A percentile compares a stretch with the other conserved stretches of the same genome.
These are phyloP conservation scores for Pseudopithomyces chartarum DNA, from an alignment of 2,329 filamentous ascomycete genomes.

Conservation along the genomic window DNA sequence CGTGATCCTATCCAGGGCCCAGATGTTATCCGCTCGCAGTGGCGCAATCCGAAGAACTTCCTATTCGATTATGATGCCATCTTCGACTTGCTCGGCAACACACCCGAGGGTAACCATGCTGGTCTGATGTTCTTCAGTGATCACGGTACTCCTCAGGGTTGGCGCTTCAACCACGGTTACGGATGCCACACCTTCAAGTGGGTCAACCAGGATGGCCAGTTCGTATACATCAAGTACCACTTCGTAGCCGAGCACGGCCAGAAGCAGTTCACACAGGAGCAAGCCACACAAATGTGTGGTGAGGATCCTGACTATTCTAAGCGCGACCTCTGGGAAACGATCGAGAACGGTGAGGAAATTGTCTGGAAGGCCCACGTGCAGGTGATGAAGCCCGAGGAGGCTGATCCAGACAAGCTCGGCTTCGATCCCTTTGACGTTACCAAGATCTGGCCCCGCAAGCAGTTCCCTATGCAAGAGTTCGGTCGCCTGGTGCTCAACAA, in stretches of 20 bases:
- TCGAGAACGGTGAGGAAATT: conserved; percentile 52
- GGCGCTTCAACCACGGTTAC: conserved; percentile 53
- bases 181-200: conserved; percentile 55
- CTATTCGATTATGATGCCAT: conserved; percentile 55
- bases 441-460: conserved; percentile 58
- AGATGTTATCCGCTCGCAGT: conserved; percentile 55
- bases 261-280: conserved; percentile 48
- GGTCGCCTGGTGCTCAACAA: conserved; percentile 59
- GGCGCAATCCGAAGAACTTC: conserved; percentile 55
- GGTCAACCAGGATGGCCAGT: conserved; percentile 49
- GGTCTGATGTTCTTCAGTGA: conserved; percentile 58
- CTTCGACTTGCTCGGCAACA: conserved; percentile 57
- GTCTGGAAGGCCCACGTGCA: conserved; percentile 61
- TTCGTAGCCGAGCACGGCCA: conserved; percentile 56
- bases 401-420: conserved; percentile 47
- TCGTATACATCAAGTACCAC: conserved; percentile 57
- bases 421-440: conserved; percentile 61
- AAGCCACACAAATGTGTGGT: conserved; percentile 43
- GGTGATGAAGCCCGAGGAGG: conserved; percentile 59
- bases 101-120: conserved; percentile 55
- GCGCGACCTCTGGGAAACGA: conserved; percentile 51
- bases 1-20: conserved; percentile 54
- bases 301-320: conserved; percentile 45
- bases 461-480: conserved; percentile 56
- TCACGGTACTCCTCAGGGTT: conserved; percentile 46